These are phyloP conservation scores for Sesbania bispinosa DNA, from an alignment of 306 rosid genomes.

Conservation along the genomic window DNA sequence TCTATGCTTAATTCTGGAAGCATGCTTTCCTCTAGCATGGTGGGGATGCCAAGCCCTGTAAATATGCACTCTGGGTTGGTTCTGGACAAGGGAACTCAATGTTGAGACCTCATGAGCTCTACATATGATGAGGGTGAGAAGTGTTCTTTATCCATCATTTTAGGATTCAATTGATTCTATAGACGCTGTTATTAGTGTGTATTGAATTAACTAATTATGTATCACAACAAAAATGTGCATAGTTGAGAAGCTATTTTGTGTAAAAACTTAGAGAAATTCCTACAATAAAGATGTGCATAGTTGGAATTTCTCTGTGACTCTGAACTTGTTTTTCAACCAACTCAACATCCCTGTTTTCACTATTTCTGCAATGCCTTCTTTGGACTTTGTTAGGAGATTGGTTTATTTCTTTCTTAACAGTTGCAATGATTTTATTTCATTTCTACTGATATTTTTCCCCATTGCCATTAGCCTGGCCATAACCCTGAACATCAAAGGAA, in stretches of 20 bases:
- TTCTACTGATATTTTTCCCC: slow-evolving; percentile 17
- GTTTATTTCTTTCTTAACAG: neutral
- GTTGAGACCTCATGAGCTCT: slow-evolving; percentile 77
- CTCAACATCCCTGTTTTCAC: neutral
- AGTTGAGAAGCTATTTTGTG: neutral
- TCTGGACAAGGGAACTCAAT: slow-evolving; percentile 76
- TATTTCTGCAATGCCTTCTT: neutral
- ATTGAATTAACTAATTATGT: neutral
- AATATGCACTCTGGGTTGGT: slow-evolving; percentile 80
- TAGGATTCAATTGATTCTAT: neutral
- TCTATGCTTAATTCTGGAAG: slow-evolving; percentile 71
- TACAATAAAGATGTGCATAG: neutral
- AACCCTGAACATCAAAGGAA: slow-evolving; percentile 87
- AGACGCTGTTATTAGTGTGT: neutral
- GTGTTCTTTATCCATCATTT: neutral
- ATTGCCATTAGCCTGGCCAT: slow-evolving; percentile 67
- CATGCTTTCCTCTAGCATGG: slow-evolving; percentile 77
- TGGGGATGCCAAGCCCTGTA: slow-evolving; percentile 76
- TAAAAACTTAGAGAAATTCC: neutral
- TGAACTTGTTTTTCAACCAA: neutral
- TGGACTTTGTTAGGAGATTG: neutral
- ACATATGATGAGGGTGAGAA: slow-evolving; percentile 87
- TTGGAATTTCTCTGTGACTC: neutral
- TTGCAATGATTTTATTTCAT: slow-evolving; percentile 2
- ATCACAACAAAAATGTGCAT: too few relatives aligned